phyloP scores from a whole-genome alignment of 352 stramenopile genomes.

The Phytophthora ramorum region DNA sequence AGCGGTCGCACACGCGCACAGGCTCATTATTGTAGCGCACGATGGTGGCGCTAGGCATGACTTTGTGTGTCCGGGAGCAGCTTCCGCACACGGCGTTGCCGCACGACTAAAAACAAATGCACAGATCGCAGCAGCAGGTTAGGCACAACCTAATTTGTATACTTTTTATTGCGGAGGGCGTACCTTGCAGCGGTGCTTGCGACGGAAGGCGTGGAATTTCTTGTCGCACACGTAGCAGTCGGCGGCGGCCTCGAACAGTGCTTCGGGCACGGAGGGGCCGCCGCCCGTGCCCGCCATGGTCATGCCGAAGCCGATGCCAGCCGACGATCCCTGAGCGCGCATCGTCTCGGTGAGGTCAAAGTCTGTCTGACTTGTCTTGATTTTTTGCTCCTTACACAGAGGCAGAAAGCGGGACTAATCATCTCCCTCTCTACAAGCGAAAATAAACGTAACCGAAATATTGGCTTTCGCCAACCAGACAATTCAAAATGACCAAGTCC shows the following conservation, averaged over 20 bases:
- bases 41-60: conserved; percentile 70
- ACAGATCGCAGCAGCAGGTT: not conserved
- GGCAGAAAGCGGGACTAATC: not conserved
- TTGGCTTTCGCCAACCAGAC: not conserved
- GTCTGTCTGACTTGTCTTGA: conserved; percentile 11
- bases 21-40: conserved; percentile 82
- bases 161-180: not conserved
- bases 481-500: conserved; percentile 57
- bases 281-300: conserved; percentile 15
- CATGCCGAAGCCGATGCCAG: conserved; percentile 34
- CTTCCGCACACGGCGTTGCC: conserved; percentile 81
- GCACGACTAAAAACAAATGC: conserved; percentile 54
- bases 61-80: conserved; percentile 80
- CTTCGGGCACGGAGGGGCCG: conserved; percentile 40
- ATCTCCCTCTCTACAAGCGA: conserved; percentile 13
- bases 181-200: conserved; percentile 85
- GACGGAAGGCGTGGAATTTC: conserved; percentile 87
- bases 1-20: conserved; percentile 83
- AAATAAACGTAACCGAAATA: not conserved
- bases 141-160: not conserved
- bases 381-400: conserved; percentile 26
- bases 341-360: conserved; percentile 15
- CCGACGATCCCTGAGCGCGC: conserved; percentile 27
- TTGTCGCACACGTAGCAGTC: conserved; percentile 87
- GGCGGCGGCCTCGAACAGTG: conserved; percentile 59